These are phyloP conservation scores for Poa annua DNA, from an alignment of 176 grass and related monocot genomes.

Conservation along the genomic window DNA sequence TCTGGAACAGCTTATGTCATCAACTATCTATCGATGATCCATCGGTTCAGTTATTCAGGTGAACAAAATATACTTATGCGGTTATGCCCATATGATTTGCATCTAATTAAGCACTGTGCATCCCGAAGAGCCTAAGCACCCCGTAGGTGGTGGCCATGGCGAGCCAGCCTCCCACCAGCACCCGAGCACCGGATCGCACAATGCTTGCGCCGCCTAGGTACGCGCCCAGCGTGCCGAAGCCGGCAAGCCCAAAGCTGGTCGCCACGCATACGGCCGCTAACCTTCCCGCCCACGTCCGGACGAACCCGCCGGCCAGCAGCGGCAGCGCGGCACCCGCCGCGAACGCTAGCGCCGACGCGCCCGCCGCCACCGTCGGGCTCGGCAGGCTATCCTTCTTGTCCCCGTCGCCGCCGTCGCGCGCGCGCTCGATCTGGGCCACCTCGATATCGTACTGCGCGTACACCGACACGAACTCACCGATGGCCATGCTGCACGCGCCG, in stretches of 20 bases:
- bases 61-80: slow-evolving; percentile 4
- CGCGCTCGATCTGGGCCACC: slow-evolving; percentile 40
- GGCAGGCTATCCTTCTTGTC: slow-evolving; percentile 37
- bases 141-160: slow-evolving; percentile 73
- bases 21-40: neutral
- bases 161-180: slow-evolving; percentile 65
- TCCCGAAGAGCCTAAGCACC: slow-evolving; percentile 59
- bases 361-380: slow-evolving; percentile 54
- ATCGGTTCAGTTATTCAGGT: neutral
- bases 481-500: slow-evolving; percentile 89
- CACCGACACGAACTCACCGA: slow-evolving; percentile 94
- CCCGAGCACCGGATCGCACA: slow-evolving; percentile 40
- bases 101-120: slow-evolving; percentile 35
- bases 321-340: slow-evolving; percentile 50
- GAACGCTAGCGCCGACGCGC: slow-evolving; percentile 64
- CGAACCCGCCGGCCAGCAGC: slow-evolving; percentile 59
- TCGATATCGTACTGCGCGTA: slow-evolving; percentile 81
- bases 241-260: slow-evolving; percentile 47
- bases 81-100: neutral
- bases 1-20: neutral
- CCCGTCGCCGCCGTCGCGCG: too few species aligned
- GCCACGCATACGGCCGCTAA: slow-evolving; percentile 49
- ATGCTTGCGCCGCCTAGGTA: slow-evolving; percentile 53
- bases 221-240: slow-evolving; percentile 55
- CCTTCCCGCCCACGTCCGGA: slow-evolving; percentile 43